These are phyloP conservation scores for Edaphochlamys debaryana DNA, from an alignment of 139 green algal species.

Conservation along the genomic window DNA sequence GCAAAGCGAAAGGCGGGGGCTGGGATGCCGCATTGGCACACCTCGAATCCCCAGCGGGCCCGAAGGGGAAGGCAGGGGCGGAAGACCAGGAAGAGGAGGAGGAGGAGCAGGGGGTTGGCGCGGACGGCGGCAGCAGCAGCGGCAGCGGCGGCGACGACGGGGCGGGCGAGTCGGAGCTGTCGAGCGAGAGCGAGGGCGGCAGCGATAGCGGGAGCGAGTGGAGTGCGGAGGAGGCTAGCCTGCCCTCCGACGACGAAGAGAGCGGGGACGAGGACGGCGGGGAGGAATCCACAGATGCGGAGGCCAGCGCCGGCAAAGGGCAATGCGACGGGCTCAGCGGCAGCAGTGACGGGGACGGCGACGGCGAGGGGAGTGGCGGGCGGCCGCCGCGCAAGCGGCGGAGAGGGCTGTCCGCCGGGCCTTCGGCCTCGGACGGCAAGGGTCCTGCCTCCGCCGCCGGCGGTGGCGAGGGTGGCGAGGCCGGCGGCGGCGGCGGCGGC, in stretches of 20 bases:
- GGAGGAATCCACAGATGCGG: too few relatives aligned
- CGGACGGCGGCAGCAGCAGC: too few relatives aligned
- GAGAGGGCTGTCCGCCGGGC: background rate
- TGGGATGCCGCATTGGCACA: conserved; percentile 51
- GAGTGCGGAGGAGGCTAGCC: too few relatives aligned
- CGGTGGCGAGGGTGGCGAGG: background rate
- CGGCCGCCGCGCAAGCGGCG: conserved; percentile 6
- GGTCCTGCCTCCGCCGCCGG: background rate
- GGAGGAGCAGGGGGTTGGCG: background rate
- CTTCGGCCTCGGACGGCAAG: background rate
- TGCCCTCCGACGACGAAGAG: too few relatives aligned
- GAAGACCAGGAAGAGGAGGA: too few relatives aligned
- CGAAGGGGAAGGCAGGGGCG: background rate
- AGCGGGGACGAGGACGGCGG: too few relatives aligned
- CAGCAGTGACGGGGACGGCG: background rate
- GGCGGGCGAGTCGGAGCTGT: background rate
- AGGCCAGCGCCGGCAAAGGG: too few relatives aligned
- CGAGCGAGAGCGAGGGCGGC: background rate
- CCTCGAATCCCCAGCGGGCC: background rate
- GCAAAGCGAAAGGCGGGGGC: background rate
- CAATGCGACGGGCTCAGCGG: background rate
- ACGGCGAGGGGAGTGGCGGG: background rate
- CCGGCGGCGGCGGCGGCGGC: background rate
- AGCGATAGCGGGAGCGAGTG: background rate
- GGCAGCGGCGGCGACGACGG: too few relatives aligned